Evolutionary conservation across 1,284 basidiomycete genomes (phyloP).

Genomic region (Coniophora puteana): DNA sequence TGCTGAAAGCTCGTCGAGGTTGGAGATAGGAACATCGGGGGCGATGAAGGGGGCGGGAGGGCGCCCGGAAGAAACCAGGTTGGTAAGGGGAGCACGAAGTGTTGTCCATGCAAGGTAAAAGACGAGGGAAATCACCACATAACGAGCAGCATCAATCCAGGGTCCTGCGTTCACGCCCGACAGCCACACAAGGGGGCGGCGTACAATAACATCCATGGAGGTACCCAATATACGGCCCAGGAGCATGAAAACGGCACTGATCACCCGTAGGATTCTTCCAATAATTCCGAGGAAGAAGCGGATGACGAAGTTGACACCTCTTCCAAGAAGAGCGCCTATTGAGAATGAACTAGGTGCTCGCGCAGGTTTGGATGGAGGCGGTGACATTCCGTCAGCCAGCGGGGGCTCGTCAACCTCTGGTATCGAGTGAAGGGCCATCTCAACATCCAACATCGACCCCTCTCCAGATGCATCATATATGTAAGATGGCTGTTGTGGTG

Average conservation of each 20-base stretch:
- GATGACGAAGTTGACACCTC: slow-evolving; percentile 33
- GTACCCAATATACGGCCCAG: slow-evolving; percentile 45
- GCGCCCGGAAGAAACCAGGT: slow-evolving; percentile 19
- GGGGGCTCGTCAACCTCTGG: slow-evolving; percentile 52
- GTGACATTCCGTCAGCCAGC: slow-evolving; percentile 24
- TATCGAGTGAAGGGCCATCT: slow-evolving; percentile 54
- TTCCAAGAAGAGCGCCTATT: slow-evolving; percentile 43
- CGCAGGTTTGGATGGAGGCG: slow-evolving; percentile 20
- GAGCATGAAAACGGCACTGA: slow-evolving; percentile 20
- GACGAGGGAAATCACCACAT: slow-evolving; percentile 35
- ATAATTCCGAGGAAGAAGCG: slow-evolving; percentile 35
- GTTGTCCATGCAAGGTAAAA: slow-evolving; percentile 41
- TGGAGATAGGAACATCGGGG: slow-evolving; percentile 58
- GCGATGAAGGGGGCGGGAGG: slow-evolving; percentile 32
- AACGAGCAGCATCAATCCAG: slow-evolving; percentile 34
- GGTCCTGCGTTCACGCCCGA: slow-evolving; percentile 26
- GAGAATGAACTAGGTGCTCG: slow-evolving; percentile 40
- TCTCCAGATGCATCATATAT: slow-evolving; percentile 20
- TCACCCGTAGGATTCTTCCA: slow-evolving; percentile 30
- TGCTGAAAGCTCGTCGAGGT: slow-evolving; percentile 66
- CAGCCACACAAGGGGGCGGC: slow-evolving; percentile 41
- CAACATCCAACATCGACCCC: slow-evolving; percentile 38
- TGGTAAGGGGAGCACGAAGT: slow-evolving; percentile 31
- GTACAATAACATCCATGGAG: slow-evolving; percentile 33
- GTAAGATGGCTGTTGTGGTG: slow-evolving; percentile 25